Evolutionary conservation across 176 grass and related monocot species (phyloP), one percentile per base, ranked within the genome.

Genomic region (Canna indica): DNA sequence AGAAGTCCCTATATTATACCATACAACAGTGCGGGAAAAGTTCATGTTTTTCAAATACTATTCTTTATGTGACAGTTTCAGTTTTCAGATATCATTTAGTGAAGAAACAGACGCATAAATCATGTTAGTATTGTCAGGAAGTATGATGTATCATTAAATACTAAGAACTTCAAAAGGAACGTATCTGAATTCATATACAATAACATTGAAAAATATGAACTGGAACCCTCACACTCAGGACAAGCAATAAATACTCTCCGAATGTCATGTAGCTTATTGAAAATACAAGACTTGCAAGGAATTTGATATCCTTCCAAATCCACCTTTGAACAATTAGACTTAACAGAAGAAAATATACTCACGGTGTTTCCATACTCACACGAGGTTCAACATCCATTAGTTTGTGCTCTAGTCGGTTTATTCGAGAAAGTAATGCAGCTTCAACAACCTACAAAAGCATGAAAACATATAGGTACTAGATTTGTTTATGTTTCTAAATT

Each of bases 401-500:
- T 73, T 80, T 92, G 31, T 80, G 84, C 47, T 97, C 94, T 72
- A 97, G 42, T 71, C 82, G 83, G 76, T 90, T 80, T 83, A 97
- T 97, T 85, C 94, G 89, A 18, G 89, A 97, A 69, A 97, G 57
- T 18, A 97, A 75, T 78, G 94, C 89, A 57, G 94, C 94, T 90
- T 97, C 94, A 4, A 97, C 89, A 85, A 97, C 94, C 94, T 97
- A 67, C 67, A 71, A 24, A 73, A 57, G 61, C 42, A 13, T 28
- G 46, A 68, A 69, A 63, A 48, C 73, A 10, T 65, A 70, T 45
- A 68, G 63, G 67, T 64, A 1, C 73, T 71, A 1, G 26, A 59
- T 11, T 28, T 15, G 32, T 24, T 73, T 36, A 25, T 73, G 26
- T 12, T 47, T 41, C 44, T 20, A 1, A 66, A 13, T 14, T 38